These are phyloP conservation scores for Eucalyptus regnans DNA, from an alignment of 345 rosid species.

Conservation along the genomic window DNA sequence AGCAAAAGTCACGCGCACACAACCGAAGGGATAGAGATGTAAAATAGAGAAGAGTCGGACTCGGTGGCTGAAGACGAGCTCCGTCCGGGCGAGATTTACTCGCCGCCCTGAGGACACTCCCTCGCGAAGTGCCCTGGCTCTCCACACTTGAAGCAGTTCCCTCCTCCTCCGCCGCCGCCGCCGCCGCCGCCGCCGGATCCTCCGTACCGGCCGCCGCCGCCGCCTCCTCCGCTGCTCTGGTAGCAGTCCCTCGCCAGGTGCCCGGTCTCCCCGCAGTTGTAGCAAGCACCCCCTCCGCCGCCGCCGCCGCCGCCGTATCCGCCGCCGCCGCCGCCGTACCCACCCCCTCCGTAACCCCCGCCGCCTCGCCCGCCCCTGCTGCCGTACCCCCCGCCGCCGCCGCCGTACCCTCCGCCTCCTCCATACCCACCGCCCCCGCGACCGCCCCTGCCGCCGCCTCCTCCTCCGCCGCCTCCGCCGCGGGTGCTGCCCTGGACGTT, in stretches of 20 bases:
- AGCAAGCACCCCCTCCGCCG: slow-evolving; percentile 30
- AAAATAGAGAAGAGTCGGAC: not conserved
- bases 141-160: slow-evolving; percentile 72
- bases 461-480: slow-evolving; percentile 33
- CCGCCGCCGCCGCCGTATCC: slow-evolving; percentile 26
- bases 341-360: slow-evolving; percentile 5
- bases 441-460: slow-evolving; percentile 19
- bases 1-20: not conserved
- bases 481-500: slow-evolving; percentile 40
- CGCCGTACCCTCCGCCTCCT: slow-evolving; percentile 4
- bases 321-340: slow-evolving; percentile 7
- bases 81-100: not conserved
- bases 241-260: slow-evolving; percentile 46
- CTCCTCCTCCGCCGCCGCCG: slow-evolving; percentile 13
- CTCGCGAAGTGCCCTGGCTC: slow-evolving; percentile 77
- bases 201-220: slow-evolving; percentile 11
- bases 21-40: not conserved
- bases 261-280: slow-evolving; percentile 27
- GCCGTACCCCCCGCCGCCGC: slow-evolving; percentile 11
- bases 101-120: slow-evolving; percentile 62
- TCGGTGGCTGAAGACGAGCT: not conserved
- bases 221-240: slow-evolving; percentile 25
- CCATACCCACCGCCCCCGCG: slow-evolving; percentile 13
- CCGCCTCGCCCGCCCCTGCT: slow-evolving; percentile 4
- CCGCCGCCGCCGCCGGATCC: slow-evolving; percentile 10